Evolutionary conservation across 176 grass and related monocot species (phyloP), one percentile per base, ranked within the genome.

Genomic region (Secale cereale): DNA sequence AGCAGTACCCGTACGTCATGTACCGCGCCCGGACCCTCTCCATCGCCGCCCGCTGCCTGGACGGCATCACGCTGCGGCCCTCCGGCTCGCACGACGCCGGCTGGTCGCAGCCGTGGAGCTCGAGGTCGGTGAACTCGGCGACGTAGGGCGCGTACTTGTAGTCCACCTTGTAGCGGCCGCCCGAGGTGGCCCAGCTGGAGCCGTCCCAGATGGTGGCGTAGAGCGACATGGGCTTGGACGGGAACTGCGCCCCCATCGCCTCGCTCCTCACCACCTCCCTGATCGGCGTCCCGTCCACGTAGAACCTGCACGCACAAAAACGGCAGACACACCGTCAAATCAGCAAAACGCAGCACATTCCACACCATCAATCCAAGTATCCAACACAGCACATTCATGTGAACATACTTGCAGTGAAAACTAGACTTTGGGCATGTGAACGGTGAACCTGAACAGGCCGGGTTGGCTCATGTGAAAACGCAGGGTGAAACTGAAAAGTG

Each of bases 141-240:
- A 84, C 87, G 79, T 90, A 97, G 63, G 92, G 95, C 48, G 91
- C 95, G 82, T 93, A 94, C 90, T 91, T 94, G 92, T 97, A 97
- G 86, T 97, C 89, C 75, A 97, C 92, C 92, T 93, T 97, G 87
- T 97, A 97, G 1, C 91, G 92, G 6, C 95, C 95, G 0, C 92
- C 92, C 1, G 92, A 97, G 45, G 95, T 97, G 69, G 95, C 95
- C 95, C 95, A 97, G 59, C 76, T 89, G 54, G 95, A 97, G 69
- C 95, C 95, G 76, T 97, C 95, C 95, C 92, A 97, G 86, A 97
- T 97, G 84, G 95, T 94, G 79, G 95, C 95, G 84, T 94, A 94
- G 69, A 97, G 87, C 1, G 91, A 94, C 95, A 94, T 97, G 76
- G 95, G 87, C 87, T 97, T 94, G 60, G 90, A 85, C 17, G 95